Conservation (phyloP, 2,329 filamentous ascomycete species). For the Talaromyces rugulosus region DNA sequence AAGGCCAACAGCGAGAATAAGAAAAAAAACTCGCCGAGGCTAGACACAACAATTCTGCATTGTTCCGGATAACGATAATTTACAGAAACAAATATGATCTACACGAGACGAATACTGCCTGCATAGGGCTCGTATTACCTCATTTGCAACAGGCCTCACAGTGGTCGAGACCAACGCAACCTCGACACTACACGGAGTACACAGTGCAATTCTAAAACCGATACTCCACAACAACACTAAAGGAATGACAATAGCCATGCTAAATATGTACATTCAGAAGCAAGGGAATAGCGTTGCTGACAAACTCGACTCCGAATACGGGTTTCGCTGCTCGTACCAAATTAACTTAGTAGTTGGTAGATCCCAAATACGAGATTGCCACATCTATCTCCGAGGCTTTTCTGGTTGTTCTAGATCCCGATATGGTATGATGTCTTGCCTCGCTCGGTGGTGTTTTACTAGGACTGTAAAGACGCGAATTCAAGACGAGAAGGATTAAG, state of each 20-base stretch:
- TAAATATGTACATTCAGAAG: background rate
- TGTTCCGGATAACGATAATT: background rate
- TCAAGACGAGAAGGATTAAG: too few relatives aligned
- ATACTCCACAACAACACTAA: background rate
- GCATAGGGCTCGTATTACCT: background rate
- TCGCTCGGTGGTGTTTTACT: too few relatives aligned
- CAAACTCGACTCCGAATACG: too few relatives aligned
- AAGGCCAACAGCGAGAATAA: background rate
- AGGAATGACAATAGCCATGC: background rate
- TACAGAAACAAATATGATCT: background rate
- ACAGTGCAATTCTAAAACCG: background rate
- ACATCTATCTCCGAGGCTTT: too few relatives aligned
- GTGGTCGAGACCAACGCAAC: background rate
- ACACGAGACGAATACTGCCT: background rate
- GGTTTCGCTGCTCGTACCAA: too few relatives aligned
- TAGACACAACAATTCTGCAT: background rate
- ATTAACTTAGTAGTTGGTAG: too few relatives aligned
- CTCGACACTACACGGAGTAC: background rate
- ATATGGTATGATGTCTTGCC: too few relatives aligned
- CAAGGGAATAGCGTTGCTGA: background rate
- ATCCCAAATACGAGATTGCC: too few relatives aligned
- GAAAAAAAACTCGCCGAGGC: background rate
- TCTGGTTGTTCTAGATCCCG: too few relatives aligned
- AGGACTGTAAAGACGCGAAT: too few relatives aligned
- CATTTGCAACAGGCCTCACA: background rate